These are phyloP conservation scores for Neopestalotiopsis sp. DNA, from an alignment of 2,329 filamentous ascomycete genomes.

Conservation along the genomic window DNA sequence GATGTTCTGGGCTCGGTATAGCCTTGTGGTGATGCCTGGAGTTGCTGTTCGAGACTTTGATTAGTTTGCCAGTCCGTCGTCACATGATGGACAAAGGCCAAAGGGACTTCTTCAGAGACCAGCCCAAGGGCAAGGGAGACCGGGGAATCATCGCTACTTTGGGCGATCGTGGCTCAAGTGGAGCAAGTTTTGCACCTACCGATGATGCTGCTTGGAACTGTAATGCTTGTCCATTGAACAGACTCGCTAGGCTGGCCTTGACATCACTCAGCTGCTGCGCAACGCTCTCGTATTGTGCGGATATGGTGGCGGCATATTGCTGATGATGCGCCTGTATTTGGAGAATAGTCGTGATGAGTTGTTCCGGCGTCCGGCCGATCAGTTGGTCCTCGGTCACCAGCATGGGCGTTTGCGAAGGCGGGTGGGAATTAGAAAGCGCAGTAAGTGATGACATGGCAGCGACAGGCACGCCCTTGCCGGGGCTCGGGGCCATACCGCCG, in stretches of 20 bases:
- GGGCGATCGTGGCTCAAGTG: background rate
- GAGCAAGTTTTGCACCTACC: conserved; percentile 29
- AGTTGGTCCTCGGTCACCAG: conserved; percentile 38
- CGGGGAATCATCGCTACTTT: background rate
- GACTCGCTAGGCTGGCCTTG: conserved; percentile 32
- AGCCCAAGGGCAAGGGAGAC: too few relatives aligned
- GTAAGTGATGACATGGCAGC: conserved; percentile 21
- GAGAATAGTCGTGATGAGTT: conserved; percentile 41
- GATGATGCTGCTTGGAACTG: conserved; percentile 37
- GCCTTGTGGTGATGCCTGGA: conserved; percentile 13
- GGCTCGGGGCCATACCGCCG: background rate
- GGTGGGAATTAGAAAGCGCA: background rate
- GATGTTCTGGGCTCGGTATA: conserved; percentile 13
- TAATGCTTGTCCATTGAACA: conserved; percentile 29
- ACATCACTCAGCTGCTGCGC: conserved; percentile 40
- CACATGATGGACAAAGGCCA: too few relatives aligned
- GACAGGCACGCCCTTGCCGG: background rate
- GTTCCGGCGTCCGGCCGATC: conserved; percentile 36
- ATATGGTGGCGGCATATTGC: conserved; percentile 38
- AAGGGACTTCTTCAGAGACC: background rate
- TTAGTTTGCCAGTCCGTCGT: background rate
- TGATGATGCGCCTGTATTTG: conserved; percentile 40
- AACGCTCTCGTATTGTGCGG: conserved; percentile 38
- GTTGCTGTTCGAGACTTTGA: background rate
- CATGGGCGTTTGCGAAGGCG: conserved; percentile 17